A percentile compares a stretch with the other conserved stretches of the same genome.
Evolutionary conservation across 2,329 filamentous ascomycete genomes (phyloP).

Genomic region (Stenocarpella maydis): DNA sequence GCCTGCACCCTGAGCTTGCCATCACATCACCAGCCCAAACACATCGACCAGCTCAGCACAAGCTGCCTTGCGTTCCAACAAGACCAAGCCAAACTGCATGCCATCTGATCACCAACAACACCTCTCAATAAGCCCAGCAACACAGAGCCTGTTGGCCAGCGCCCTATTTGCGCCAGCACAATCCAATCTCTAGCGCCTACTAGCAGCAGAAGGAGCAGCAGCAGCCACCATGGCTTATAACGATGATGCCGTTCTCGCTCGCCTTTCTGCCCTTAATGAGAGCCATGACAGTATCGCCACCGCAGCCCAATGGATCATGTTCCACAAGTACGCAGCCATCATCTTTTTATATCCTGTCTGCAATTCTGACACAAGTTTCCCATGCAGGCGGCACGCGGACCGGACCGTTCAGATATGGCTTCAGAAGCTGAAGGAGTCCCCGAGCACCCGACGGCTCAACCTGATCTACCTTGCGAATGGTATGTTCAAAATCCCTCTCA

Average conservation of each 20-base stretch:
- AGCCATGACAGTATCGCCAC: constrained; percentile 97
- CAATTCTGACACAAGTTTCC: constrained; percentile 11
- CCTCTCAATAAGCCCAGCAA: constrained; percentile 8
- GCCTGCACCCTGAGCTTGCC: constrained; percentile 4
- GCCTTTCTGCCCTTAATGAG: constrained; percentile 94
- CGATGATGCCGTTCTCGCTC: constrained; percentile 93
- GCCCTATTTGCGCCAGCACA: background rate
- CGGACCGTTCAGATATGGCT: constrained; percentile 93
- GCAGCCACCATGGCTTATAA: constrained; percentile 82
- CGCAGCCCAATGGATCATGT: constrained; percentile 99
- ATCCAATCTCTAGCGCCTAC: background rate
- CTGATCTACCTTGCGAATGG: constrained; percentile 95
- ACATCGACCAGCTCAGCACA: background rate
- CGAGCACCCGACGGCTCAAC: constrained; percentile 85
- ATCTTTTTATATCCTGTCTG: constrained; percentile 25
- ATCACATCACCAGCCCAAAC: background rate
- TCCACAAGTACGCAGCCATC: constrained; percentile 78
- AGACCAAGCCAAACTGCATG: background rate
- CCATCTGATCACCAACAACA: background rate
- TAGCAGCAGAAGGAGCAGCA: background rate
- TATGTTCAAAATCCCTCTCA: constrained; percentile 50
- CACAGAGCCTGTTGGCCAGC: background rate
- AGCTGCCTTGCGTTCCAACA: background rate
- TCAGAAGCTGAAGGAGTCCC: constrained; percentile 86
- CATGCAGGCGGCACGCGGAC: constrained; percentile 82